Percentiles rank a stretch among this genome's conserved stretches.
Evolutionary conservation across 306 rosid genomes (phyloP).

Genomic region (Rosa chinensis): DNA sequence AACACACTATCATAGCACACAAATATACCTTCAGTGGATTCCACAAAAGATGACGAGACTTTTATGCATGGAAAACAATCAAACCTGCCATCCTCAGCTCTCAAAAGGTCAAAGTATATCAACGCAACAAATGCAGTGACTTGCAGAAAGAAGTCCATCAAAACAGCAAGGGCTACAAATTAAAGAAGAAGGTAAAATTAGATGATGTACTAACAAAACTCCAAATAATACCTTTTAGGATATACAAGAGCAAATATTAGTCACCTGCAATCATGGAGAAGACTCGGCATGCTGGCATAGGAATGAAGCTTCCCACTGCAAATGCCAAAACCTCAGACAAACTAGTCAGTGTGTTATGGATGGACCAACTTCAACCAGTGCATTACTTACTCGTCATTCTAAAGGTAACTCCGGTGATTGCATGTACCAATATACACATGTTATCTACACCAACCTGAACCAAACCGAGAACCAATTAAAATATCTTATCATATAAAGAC

Average conservation of each 20-base stretch:
- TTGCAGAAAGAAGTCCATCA: constrained; percentile 91
- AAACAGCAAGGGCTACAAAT: constrained; percentile 89
- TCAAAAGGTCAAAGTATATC: constrained; percentile 71
- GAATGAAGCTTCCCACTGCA: too few relatives aligned
- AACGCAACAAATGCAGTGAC: constrained; percentile 87
- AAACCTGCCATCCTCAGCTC: constrained; percentile 77
- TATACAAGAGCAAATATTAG: too few relatives aligned
- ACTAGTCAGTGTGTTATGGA: constrained; percentile 84
- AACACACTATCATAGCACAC: background rate
- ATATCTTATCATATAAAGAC: constrained; percentile 2
- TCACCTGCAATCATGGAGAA: too few relatives aligned
- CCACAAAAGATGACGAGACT: constrained; percentile 46
- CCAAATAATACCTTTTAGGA: constrained; percentile 11
- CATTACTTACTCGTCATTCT: constrained; percentile 77
- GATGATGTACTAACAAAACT: constrained; percentile 14
- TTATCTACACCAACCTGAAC: constrained; percentile 96
- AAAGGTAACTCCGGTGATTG: constrained; percentile 65
- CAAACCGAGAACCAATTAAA: constrained; percentile 23
- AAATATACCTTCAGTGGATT: constrained; percentile 60
- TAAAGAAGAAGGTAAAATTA: constrained; percentile 10
- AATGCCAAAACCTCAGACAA: too few relatives aligned
- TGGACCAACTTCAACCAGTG: constrained; percentile 94
- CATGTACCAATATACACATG: constrained; percentile 96
- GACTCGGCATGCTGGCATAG: too few relatives aligned
- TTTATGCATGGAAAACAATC: constrained; percentile 94